Conservation (phyloP, 805 yeast species). For the Candida nanaspora region DNA sequence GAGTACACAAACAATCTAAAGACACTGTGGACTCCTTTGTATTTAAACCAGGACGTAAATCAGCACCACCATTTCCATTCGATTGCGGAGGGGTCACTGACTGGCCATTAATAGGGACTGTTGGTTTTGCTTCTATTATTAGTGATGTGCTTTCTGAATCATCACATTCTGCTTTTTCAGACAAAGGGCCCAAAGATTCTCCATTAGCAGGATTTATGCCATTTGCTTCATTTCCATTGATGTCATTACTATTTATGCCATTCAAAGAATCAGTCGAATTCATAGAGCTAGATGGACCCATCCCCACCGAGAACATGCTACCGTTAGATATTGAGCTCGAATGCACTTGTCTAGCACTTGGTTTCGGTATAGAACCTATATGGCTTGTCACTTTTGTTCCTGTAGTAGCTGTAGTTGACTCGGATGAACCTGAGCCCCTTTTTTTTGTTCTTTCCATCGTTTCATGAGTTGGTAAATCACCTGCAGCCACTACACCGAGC, state of each 20-base stretch:
- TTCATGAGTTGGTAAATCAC: neutral
- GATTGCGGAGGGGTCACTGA: too few species aligned
- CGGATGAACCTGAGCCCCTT: neutral
- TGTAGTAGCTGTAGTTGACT: neutral
- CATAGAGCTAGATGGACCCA: too few species aligned
- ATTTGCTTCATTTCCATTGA: too few species aligned
- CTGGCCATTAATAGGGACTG: too few species aligned
- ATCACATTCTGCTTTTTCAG: too few species aligned
- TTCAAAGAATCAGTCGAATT: neutral
- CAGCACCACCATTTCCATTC: too few species aligned
- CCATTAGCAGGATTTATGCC: too few species aligned
- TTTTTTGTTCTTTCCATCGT: too few species aligned
- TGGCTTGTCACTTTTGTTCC: neutral
- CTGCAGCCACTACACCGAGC: neutral
- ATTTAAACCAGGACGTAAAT: constrained; percentile 2
- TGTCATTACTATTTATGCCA: neutral
- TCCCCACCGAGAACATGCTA: too few species aligned
- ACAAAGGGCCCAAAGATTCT: too few species aligned
- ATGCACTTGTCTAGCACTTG: neutral
- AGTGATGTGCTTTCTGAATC: too few species aligned
- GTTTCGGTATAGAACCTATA: neutral
- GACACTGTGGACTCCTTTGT: constrained; percentile 9
- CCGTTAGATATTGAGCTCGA: neutral
- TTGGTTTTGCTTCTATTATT: too few species aligned
- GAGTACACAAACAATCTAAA: constrained; percentile 15